Conservation (phyloP, 2,329 filamentous ascomycete species). For the Cercospora sesami region DNA sequence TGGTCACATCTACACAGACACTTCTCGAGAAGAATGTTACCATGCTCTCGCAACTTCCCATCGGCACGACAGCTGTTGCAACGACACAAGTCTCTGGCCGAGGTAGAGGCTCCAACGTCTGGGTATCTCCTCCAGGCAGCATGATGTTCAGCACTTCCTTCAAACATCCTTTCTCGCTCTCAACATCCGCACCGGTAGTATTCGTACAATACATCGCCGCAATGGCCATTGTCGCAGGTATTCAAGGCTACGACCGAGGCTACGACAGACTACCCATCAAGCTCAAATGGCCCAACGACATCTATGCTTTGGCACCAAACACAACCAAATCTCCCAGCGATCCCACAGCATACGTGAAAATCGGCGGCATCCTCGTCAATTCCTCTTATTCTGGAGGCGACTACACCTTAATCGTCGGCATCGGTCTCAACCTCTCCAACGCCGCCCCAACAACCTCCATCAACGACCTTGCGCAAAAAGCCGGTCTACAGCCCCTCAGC, state of each 20-base stretch:
- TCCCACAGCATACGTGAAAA: slow-evolving; percentile 80
- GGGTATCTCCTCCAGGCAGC: slow-evolving; percentile 84
- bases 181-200: slow-evolving; percentile 73
- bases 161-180: slow-evolving; percentile 74
- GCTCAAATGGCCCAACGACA: slow-evolving; percentile 97
- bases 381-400: slow-evolving; percentile 73
- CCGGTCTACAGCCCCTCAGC: slow-evolving; percentile 48
- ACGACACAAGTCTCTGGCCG: slow-evolving; percentile 85
- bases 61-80: slow-evolving; percentile 83
- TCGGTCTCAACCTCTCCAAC: slow-evolving; percentile 87
- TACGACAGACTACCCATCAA: slow-evolving; percentile 77
- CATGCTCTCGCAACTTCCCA: slow-evolving; percentile 72
- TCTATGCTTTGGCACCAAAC: slow-evolving; percentile 51
- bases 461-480: slow-evolving; percentile 62
- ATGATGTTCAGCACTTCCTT: slow-evolving; percentile 88
- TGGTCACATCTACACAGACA: slow-evolving; percentile 91
- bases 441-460: slow-evolving; percentile 83
- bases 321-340: slow-evolving; percentile 45
- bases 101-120: slow-evolving; percentile 88
- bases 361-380: slow-evolving; percentile 90
- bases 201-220: slow-evolving; percentile 94
- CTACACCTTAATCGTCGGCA: slow-evolving; percentile 81
- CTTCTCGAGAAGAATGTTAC: slow-evolving; percentile 88
- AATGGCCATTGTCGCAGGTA: slow-evolving; percentile 79
- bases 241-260: slow-evolving; percentile 73